Percentiles rank a stretch among this genome's conserved stretches.
phyloP scores from a whole-genome alignment of 371 early-diverging fungal genomes.

The Haplosporangium sp. region DNA sequence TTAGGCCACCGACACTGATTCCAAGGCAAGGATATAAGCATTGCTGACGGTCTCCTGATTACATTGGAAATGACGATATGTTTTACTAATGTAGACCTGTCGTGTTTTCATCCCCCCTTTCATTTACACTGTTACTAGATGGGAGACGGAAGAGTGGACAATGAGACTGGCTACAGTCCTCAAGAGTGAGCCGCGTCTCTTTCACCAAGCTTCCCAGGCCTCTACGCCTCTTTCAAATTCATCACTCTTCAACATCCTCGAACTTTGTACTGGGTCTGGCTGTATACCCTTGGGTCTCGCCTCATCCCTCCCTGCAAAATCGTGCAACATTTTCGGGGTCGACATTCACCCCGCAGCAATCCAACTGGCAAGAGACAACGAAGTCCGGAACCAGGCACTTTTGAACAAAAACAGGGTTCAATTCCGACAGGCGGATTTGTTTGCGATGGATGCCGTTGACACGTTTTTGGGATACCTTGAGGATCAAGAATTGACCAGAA shows the following conservation, averaged over 20 bases:
- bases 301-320: constrained; percentile 60
- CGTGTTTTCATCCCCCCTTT: neutral
- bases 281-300: constrained; percentile 88
- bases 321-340: constrained; percentile 55
- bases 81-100: neutral
- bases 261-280: constrained; percentile 90
- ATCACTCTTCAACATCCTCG: constrained; percentile 73
- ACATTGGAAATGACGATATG: neutral
- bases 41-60: neutral
- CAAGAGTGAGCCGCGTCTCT: constrained; percentile 17
- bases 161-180: constrained; percentile 62
- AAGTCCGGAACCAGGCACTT: constrained; percentile 17
- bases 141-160: constrained; percentile 97
- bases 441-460: constrained; percentile 20
- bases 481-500: neutral
- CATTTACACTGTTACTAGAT: constrained; percentile 55
- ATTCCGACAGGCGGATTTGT: constrained; percentile 65
- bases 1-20: constrained; percentile 83
- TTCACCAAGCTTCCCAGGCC: neutral
- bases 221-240: constrained; percentile 1
- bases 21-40: constrained; percentile 68
- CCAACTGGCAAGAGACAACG: constrained; percentile 57
- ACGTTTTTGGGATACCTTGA: constrained; percentile 14
- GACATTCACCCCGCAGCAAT: constrained; percentile 61
- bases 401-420: constrained; percentile 43